Evolutionary conservation across 2,329 filamentous ascomycete genomes (phyloP), one percentile per base, ranked within the genome.

Genomic region (Stemphylium vesicarium): DNA sequence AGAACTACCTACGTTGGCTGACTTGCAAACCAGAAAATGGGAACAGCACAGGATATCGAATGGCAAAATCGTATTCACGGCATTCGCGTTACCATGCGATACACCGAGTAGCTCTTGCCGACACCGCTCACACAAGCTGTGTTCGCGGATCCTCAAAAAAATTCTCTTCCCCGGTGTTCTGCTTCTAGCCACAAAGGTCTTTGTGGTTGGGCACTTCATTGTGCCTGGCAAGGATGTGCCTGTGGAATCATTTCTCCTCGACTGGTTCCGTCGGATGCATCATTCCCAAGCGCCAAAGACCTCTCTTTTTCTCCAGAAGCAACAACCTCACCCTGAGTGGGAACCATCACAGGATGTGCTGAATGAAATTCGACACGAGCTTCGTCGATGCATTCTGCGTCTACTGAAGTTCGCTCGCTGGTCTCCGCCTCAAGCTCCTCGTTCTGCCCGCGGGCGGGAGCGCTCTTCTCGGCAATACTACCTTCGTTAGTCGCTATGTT

Each of bases 1-100:
- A 40, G 13, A 37, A 1, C 3, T 9, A 11, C 22, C 36, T 33
- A n/a, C 15, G 39, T 46, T 37, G 36, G 47, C 46, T 46, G 31
- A 51, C 36, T 1, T 13, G 31, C 8, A 15, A 1, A 12, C 15
- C 35, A 69, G 59, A 53, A 64, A 32, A 43, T 55, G 35, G 56
- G 59, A 20, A 35, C 8, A 15, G 1, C 13, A 18, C 35, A 69
- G 59, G 51, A 64, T 32, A 43, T 55, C 32, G 56, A 59, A 7
- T 62, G 61, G 61, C 53, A 63, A 12, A 65, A 66, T 16, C 53
- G 67, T 20, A 42, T 65, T 9, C 43, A 56, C 11, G 58, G 58
- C 10, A 41, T 63, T 12, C 60, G 62, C 20, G 33, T 61, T 24
- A 53, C 37, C 3, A 45, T 62, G 11, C 47, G 54, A 33, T 56